These are phyloP conservation scores for Nyssa sinensis DNA, from an alignment of 148 eudicot genomes.

Conservation along the genomic window DNA sequence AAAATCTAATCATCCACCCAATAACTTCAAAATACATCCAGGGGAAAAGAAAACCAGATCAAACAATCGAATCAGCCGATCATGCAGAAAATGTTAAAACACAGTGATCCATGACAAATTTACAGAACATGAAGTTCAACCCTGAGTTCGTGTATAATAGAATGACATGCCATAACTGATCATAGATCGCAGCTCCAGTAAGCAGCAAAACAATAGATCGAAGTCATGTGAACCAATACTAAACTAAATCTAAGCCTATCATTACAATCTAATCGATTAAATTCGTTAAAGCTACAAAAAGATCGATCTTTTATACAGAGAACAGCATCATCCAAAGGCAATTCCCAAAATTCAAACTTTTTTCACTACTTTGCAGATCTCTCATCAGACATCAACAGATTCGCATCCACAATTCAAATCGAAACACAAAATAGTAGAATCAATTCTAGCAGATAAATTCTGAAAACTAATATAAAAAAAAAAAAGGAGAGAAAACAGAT, in stretches of 20 bases:
- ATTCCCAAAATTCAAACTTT: background rate
- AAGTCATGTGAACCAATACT: background rate
- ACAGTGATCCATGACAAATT: background rate
- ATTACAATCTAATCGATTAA: background rate
- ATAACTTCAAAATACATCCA: slow-evolving; percentile 3
- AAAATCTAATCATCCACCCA: background rate
- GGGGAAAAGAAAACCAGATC: background rate
- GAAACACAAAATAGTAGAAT: background rate
- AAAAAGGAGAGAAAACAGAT: background rate
- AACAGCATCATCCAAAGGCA: background rate
- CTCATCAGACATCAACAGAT: background rate
- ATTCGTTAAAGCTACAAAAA: background rate
- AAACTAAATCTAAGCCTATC: background rate
- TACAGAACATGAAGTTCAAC: background rate
- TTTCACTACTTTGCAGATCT: background rate
- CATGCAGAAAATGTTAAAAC: background rate
- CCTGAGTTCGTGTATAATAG: background rate
- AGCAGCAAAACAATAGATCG: slow-evolving; percentile 3
- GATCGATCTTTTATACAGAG: background rate
- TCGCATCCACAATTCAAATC: background rate
- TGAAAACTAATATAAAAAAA: too few relatives aligned
- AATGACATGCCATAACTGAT: background rate
- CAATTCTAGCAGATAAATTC: too few relatives aligned
- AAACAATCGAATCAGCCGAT: background rate
- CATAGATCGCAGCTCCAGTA: background rate